Conservation (phyloP, 129 eudicot species). For the Flaveria brownii region DNA sequence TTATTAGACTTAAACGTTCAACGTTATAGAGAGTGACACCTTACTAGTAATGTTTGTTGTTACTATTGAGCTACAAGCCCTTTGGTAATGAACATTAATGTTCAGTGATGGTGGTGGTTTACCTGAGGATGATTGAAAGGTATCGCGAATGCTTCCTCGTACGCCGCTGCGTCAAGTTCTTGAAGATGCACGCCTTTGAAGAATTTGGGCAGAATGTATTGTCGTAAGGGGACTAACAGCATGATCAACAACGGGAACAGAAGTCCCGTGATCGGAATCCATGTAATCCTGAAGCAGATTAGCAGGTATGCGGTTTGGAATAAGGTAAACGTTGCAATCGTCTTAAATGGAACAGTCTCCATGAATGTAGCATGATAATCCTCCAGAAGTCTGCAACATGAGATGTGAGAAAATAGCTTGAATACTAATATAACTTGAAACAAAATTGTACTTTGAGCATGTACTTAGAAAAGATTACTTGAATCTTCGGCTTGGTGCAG, state of each 20-base stretch:
- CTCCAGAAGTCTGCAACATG: constrained; percentile 72
- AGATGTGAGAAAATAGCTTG: not conserved
- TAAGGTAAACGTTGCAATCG: constrained; percentile 67
- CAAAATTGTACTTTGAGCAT: not conserved
- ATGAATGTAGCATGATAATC: constrained; percentile 94
- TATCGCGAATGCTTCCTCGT: constrained; percentile 83
- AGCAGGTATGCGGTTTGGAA: constrained; percentile 83
- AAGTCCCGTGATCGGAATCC: constrained; percentile 94
- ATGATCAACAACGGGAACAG: constrained; percentile 89
- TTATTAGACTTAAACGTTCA: too few relatives aligned
- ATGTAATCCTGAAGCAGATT: constrained; percentile 81
- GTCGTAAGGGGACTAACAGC: constrained; percentile 94
- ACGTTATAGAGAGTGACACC: too few relatives aligned
- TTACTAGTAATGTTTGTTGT: too few relatives aligned
- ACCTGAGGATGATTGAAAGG: constrained; percentile 70
- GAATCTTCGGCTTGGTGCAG: constrained; percentile 94
- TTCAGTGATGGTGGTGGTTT: not conserved
- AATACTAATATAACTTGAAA: not conserved
- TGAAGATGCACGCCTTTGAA: constrained; percentile 95
- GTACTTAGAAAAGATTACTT: constrained; percentile 40
- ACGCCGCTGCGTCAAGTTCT: constrained; percentile 94
- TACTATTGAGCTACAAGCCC: too few relatives aligned
- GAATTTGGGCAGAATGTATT: constrained; percentile 82
- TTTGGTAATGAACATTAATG: not conserved
- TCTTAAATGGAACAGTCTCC: constrained; percentile 92